Percentiles rank a stretch among this genome's conserved stretches.
Evolutionary conservation across 345 rosid genomes (phyloP).

Genomic region (Capsella bursapastoris): DNA sequence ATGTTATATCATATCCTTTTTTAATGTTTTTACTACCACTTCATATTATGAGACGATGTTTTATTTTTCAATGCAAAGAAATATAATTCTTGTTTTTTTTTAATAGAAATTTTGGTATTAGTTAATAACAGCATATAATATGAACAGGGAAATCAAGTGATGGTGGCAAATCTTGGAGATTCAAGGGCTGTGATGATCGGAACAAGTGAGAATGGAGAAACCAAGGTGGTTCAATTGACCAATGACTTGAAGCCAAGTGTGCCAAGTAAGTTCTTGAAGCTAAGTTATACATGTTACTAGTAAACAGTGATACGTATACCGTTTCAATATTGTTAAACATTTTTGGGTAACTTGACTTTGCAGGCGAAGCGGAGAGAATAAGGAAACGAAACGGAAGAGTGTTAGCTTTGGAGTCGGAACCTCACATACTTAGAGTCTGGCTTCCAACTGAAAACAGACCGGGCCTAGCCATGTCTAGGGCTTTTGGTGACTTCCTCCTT

Average conservation of each 20-base stretch:
- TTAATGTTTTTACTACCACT: background rate
- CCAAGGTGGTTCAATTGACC: conserved; percentile 64
- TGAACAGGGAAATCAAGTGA: conserved; percentile 66
- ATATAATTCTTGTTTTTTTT: background rate
- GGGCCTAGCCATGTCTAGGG: conserved; percentile 96
- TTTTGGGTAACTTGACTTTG: background rate
- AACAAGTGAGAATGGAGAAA: conserved; percentile 49
- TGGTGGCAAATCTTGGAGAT: conserved; percentile 88
- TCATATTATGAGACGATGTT: background rate
- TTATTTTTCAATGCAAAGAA: background rate
- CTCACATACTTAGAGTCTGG: conserved; percentile 87
- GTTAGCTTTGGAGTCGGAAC: conserved; percentile 67
- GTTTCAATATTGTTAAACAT: conserved; percentile 28
- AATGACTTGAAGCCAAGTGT: conserved; percentile 80
- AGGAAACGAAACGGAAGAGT: conserved; percentile 76
- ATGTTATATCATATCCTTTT: background rate
- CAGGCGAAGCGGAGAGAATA: conserved; percentile 88
- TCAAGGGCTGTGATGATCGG: conserved; percentile 83
- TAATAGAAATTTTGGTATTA: background rate
- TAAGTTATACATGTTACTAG: background rate
- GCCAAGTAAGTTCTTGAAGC: conserved; percentile 57
- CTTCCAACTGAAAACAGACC: conserved; percentile 76
- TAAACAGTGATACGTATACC: background rate
- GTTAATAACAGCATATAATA: background rate
- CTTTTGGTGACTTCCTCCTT: conserved; percentile 80